These are phyloP conservation scores for Piromyces sp. DNA, from an alignment of 192 early-diverging fungal genomes.

Conservation along the genomic window DNA sequence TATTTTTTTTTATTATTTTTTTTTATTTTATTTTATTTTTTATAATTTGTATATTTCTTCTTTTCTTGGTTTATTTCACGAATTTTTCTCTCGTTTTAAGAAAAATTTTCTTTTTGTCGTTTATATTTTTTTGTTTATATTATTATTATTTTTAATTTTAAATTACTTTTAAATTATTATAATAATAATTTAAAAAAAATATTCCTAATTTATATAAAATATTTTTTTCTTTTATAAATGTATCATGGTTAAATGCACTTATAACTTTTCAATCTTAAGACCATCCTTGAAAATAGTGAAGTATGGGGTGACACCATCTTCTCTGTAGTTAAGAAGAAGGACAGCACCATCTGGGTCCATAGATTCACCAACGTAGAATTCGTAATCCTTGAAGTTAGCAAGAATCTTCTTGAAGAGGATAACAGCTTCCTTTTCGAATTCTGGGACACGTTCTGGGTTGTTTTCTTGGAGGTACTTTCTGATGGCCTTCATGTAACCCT, in stretches of 20 bases:
- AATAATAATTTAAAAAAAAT: neutral
- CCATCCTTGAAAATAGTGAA: constrained; percentile 82
- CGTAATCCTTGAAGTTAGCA: constrained; percentile 66
- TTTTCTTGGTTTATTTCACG: too few relatives aligned
- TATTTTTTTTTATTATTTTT: too few relatives aligned
- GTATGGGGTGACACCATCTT: constrained; percentile 81
- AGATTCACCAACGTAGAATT: constrained; percentile 75
- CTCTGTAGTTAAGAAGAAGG: constrained; percentile 82
- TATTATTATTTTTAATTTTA: neutral
- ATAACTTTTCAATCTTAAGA: constrained; percentile 58
- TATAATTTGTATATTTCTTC: too few relatives aligned
- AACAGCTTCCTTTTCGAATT: constrained; percentile 44
- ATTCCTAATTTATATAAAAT: neutral
- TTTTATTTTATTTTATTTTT: too few relatives aligned
- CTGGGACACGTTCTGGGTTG: constrained; percentile 36
- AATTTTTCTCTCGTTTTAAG: too few relatives aligned
- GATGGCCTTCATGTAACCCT: constrained; percentile 82
- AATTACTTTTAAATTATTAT: neutral
- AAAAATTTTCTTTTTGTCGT: neutral
- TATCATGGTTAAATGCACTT: neutral
- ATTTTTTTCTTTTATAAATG: neutral
- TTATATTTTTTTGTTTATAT: neutral
- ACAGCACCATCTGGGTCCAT: constrained; percentile 81
- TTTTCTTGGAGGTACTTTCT: constrained; percentile 35
- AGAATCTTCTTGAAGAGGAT: constrained; percentile 63